Conservation (phyloP, 495 filamentous ascomycete genomes). For the Halenospora varia region DNA sequence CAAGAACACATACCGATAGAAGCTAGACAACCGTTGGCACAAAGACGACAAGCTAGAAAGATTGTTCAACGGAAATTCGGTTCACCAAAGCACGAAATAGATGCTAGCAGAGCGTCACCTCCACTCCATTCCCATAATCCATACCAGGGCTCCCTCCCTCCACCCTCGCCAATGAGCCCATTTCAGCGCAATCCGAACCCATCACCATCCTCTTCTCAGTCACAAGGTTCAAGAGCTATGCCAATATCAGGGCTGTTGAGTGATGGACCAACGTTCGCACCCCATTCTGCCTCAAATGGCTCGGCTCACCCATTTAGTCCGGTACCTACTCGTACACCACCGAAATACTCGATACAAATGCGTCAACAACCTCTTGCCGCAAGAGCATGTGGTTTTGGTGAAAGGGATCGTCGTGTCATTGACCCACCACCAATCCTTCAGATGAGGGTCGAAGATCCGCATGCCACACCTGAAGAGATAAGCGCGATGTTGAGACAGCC, state of each 20-base stretch:
- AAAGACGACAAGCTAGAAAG: not conserved
- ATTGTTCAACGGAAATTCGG: not conserved
- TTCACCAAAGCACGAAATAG: not conserved
- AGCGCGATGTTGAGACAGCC: conserved; percentile 62
- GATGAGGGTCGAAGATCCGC: conserved; percentile 67
- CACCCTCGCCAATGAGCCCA: not conserved
- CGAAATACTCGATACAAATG: conserved; percentile 58
- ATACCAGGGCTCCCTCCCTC: not conserved
- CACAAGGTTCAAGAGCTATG: not conserved
- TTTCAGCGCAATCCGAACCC: not conserved
- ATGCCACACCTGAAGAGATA: conserved; percentile 46
- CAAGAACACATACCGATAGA: not conserved
- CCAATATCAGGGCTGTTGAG: not conserved
- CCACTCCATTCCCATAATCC: not conserved
- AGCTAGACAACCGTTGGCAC: not conserved
- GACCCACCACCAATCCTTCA: conserved; percentile 95
- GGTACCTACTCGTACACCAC: not conserved
- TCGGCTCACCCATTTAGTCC: not conserved
- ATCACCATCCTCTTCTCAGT: not conserved
- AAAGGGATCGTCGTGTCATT: conserved; percentile 87
- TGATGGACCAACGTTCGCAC: not conserved
- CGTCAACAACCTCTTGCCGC: conserved; percentile 90
- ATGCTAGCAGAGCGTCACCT: not conserved
- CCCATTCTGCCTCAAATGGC: not conserved
- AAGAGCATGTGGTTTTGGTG: conserved; percentile 89